Conservation (phyloP, 2,329 filamentous ascomycete species). For the Pseudogymnoascus sp. region DNA sequence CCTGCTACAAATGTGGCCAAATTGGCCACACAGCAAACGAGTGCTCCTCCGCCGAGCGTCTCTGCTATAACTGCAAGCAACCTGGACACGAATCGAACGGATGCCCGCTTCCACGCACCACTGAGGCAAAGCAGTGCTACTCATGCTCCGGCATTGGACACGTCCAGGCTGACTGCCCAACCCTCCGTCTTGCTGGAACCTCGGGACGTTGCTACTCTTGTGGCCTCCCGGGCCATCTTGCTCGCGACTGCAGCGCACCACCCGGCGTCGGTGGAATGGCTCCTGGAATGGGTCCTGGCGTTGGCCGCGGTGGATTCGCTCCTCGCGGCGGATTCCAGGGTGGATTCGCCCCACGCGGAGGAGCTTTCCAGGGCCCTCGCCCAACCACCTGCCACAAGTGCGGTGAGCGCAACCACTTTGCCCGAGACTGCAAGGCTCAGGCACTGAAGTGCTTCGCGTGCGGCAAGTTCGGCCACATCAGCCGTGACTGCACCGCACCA, state of each 20-base stretch:
- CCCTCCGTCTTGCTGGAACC: conserved; percentile 74
- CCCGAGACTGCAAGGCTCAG: conserved; percentile 82
- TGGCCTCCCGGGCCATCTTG: conserved; percentile 84
- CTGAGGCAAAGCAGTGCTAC: conserved; percentile 99
- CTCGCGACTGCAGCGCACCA: conserved; percentile 78
- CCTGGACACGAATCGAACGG: conserved; percentile 91
- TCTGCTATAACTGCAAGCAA: conserved; percentile 95
- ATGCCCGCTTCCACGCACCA: conserved; percentile 92
- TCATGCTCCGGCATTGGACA: conserved; percentile 98
- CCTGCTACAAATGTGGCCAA: conserved; percentile 66
- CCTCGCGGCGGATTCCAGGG: conserved; percentile 63
- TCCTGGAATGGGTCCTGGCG: conserved; percentile 27
- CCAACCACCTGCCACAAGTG: conserved; percentile 68
- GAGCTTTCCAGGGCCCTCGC: conserved; percentile 61
- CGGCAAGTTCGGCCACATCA: conserved; percentile 52
- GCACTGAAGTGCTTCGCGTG: conserved; percentile 75
- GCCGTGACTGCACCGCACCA: conserved; percentile 84
- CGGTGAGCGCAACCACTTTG: conserved; percentile 91
- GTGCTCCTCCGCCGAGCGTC: conserved; percentile 93
- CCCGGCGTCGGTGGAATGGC: conserved; percentile 38
- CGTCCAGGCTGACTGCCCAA: conserved; percentile 98
- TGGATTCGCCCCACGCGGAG: conserved; percentile 60
- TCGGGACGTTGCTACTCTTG: conserved; percentile 95
- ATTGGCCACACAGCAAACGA: conserved; percentile 79
- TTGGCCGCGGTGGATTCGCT: conserved; percentile 59